These are phyloP conservation scores for Salicornia ramosissima DNA, from an alignment of 148 eudicot species.

Conservation along the genomic window DNA sequence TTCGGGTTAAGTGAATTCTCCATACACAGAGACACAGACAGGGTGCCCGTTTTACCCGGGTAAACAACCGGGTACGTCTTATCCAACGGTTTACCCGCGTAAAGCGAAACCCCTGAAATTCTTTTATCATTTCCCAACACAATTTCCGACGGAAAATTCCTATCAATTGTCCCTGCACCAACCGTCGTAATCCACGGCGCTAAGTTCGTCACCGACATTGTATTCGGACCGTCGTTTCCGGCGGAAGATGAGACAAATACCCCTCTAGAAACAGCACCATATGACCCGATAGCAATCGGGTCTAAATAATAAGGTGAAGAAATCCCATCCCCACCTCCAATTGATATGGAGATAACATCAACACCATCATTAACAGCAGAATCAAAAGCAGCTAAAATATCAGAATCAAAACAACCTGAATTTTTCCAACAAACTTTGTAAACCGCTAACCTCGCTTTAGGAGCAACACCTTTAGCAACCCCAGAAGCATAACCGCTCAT, in stretches of 20 bases:
- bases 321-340: conserved; percentile 93
- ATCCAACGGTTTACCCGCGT: conserved; percentile 52
- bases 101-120: conserved; percentile 70
- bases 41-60: conserved; percentile 75
- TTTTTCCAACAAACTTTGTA: conserved; percentile 93
- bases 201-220: conserved; percentile 87
- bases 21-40: conserved; percentile 84
- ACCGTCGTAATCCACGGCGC: conserved; percentile 96
- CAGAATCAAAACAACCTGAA: conserved; percentile 91
- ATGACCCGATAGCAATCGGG: conserved; percentile 93
- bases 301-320: conserved; percentile 94
- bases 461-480: conserved; percentile 92
- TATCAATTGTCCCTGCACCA: conserved; percentile 87
- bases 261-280: conserved; percentile 78
- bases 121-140: conserved; percentile 62
- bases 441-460: conserved; percentile 75
- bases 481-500: conserved; percentile 86
- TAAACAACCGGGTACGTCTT: conserved; percentile 69
- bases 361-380: conserved; percentile 86
- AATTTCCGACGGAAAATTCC: conserved; percentile 86
- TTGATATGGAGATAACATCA: conserved; percentile 80
- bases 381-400: conserved; percentile 83
- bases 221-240: conserved; percentile 91
- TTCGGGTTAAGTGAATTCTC: conserved; percentile 73
- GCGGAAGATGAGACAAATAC: conserved; percentile 85